These are phyloP conservation scores for Cucumis cinereus DNA, from an alignment of 306 rosid species.

Conservation along the genomic window DNA sequence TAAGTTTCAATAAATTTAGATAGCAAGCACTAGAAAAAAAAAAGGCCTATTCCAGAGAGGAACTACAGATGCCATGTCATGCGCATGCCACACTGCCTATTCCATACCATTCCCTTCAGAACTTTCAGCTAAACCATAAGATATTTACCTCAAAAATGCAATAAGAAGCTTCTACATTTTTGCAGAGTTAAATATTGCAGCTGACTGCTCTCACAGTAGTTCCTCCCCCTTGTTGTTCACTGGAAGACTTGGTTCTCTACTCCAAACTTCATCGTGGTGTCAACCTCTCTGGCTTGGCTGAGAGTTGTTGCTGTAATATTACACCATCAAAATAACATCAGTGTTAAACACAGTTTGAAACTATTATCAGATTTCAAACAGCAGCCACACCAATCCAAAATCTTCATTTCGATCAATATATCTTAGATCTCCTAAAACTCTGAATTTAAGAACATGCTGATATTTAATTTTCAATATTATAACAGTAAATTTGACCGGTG, in stretches of 20 bases:
- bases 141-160: slow-evolving; percentile 2
- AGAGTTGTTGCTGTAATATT: slow-evolving; percentile 34
- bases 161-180: not conserved
- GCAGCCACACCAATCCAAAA: not conserved
- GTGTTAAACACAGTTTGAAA: not conserved
- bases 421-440: not conserved
- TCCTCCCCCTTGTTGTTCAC: slow-evolving; percentile 10
- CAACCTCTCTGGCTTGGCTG: slow-evolving; percentile 20
- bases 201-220: not conserved
- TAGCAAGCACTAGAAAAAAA: not conserved
- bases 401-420: not conserved
- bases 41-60: not conserved
- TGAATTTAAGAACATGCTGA: not conserved
- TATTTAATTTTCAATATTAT: not conserved
- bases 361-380: not conserved
- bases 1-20: not conserved
- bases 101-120: not conserved
- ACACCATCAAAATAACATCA: slow-evolving; percentile 9
- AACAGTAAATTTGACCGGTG: not conserved
- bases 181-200: not conserved
- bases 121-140: not conserved
- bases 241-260: slow-evolving; percentile 12
- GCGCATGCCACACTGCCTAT: not conserved
- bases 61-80: not conserved
- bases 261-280: slow-evolving; percentile 15